Percentiles rank a stretch among this genome's conserved stretches.
These are phyloP conservation scores for Bombardia bombarda DNA, from an alignment of 495 filamentous ascomycete genomes.

Conservation along the genomic window DNA sequence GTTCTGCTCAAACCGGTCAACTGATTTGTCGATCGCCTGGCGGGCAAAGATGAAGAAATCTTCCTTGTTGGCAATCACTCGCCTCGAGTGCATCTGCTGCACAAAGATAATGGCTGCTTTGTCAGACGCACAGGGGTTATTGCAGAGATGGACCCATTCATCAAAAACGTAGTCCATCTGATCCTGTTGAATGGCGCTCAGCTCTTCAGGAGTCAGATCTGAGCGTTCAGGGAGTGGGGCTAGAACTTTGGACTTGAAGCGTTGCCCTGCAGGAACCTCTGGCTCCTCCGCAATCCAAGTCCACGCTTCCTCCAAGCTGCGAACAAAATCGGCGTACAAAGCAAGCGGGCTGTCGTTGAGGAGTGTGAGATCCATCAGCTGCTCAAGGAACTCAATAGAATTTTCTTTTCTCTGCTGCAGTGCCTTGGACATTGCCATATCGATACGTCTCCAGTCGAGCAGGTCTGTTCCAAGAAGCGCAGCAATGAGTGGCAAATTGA, in stretches of 20 bases:
- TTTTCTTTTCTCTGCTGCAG: constrained; percentile 57
- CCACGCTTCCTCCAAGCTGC: constrained; percentile 70
- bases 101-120: constrained; percentile 71
- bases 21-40: constrained; percentile 69
- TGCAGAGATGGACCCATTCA: constrained; percentile 83
- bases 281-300: constrained; percentile 75
- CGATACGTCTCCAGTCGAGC: constrained; percentile 72
- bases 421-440: constrained; percentile 63
- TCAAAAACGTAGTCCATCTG: constrained; percentile 92
- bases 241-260: constrained; percentile 66
- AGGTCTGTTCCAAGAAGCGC: constrained; percentile 64
- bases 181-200: constrained; percentile 45
- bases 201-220: constrained; percentile 13
- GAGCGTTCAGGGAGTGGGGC: constrained; percentile 44
- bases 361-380: constrained; percentile 66
- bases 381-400: constrained; percentile 67
- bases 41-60: constrained; percentile 73
- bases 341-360: constrained; percentile 68
- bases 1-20: constrained; percentile 63
- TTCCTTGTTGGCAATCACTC: constrained; percentile 61
- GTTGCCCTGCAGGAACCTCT: constrained; percentile 50
- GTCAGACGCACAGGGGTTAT: constrained; percentile 61
- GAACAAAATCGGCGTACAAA: constrained; percentile 78
- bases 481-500: constrained; percentile 69
- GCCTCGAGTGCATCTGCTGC: constrained; percentile 67